Base-by-base conservation (phyloP, 495 filamentous ascomycete genomes). In the Xylaria nigripes region DNA sequence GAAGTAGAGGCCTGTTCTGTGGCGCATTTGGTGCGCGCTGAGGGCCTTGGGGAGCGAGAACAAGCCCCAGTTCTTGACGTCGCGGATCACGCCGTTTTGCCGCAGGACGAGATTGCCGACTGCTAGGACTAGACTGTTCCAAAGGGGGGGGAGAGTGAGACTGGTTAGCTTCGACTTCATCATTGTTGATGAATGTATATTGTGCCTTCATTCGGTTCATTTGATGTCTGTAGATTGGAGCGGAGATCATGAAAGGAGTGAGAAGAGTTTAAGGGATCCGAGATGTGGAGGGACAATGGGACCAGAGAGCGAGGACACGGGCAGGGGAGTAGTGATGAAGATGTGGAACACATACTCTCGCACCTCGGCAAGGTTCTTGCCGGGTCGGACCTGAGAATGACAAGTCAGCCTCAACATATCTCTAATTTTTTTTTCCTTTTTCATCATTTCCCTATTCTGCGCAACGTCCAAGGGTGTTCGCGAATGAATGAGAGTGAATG, bases 1-100 rank as follows among this genome's bases (percentile, higher is more conserved):
- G 75, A 98, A 98, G 76, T 97, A 95, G 71, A 96, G 90, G 29
- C 94, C 93, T 32, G 79, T 76, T 50, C 80, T 81, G 76, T 97
- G 85, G 51, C 78, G 78, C 52, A 83, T 80, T 72, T 95, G 89
- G 71, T 92, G 86, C 65, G 82, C 82, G 57, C 77, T 83, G 50
- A 81, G 79, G 56, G 83, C 74, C 57, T 80, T 83, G 27, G 93
- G 93, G 15, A 98, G 83, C 10, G 83, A 71, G 74, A 91, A 95
- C 55, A 83, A 75, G 62, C 94, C 94, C 93, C 93, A 98, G 77
- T 98, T 97, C 50, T 83, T 85, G 62, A 89, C 79, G 65, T 89
- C 89, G 56, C 93, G 92, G 66, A 98, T 82, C 24, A 96, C 90
- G 71, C 93, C 93, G 69, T 87, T 86, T 62, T 83, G 80, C 54